Conservation (phyloP, 2,329 filamentous ascomycete species). For the Clarireedia homoeocarpa region DNA sequence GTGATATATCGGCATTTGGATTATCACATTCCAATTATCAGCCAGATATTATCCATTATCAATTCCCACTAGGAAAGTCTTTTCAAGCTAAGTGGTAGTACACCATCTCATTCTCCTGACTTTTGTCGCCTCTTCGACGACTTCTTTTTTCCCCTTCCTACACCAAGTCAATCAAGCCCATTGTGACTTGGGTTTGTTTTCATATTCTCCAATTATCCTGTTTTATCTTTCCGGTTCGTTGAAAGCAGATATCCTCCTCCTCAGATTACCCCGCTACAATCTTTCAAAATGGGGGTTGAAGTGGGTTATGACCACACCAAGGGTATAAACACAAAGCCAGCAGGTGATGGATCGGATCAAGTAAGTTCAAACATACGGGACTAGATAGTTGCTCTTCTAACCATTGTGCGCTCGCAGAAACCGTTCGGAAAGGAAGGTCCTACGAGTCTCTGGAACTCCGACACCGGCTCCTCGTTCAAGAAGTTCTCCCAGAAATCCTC, state of each 20-base stretch:
- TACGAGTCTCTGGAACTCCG: constrained; percentile 26
- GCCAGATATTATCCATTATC: background rate
- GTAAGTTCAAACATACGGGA: constrained; percentile 9
- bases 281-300: constrained; percentile 20
- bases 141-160: background rate
- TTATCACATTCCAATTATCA: background rate
- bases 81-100: constrained; percentile 1
- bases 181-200: background rate
- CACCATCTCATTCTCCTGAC: background rate
- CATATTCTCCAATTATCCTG: background rate
- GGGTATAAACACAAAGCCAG: constrained; percentile 23
- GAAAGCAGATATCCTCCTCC: background rate
- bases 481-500: constrained; percentile 35
- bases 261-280: constrained; percentile 1
- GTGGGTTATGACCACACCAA: constrained; percentile 19
- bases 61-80: background rate
- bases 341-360: constrained; percentile 17
- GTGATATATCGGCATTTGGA: constrained; percentile 1
- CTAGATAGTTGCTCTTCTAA: background rate
- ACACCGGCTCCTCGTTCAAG: constrained; percentile 19
- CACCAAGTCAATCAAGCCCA: background rate
- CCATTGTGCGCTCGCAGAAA: constrained; percentile 14
- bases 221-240: background rate
- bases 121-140: background rate
- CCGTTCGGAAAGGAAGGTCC: constrained; percentile 23